These are phyloP conservation scores for Hypoxylon sp. DNA, from an alignment of 2,329 filamentous ascomycete species.

Conservation along the genomic window DNA sequence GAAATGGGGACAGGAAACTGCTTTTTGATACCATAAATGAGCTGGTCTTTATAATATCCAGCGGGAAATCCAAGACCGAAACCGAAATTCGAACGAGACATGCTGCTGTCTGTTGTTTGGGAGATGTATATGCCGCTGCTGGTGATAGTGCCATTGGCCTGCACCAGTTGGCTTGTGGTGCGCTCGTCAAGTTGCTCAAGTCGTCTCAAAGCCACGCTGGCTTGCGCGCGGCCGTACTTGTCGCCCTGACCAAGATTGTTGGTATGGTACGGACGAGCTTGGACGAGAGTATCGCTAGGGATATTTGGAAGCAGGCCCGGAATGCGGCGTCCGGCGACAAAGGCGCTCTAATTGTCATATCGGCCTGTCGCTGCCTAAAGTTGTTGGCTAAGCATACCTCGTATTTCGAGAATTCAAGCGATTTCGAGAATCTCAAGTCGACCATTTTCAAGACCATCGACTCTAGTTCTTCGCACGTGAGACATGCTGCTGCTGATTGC, in stretches of 20 bases:
- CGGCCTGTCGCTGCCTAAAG: conserved; percentile 84
- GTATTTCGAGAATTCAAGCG: conserved; percentile 88
- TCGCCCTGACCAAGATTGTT: conserved; percentile 80
- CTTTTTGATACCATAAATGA: conserved; percentile 97
- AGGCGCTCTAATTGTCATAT: conserved; percentile 82
- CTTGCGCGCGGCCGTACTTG: conserved; percentile 82
- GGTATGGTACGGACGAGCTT: conserved; percentile 81
- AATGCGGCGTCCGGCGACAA: conserved; percentile 84
- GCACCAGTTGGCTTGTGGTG: conserved; percentile 79
- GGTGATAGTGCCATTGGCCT: conserved; percentile 93
- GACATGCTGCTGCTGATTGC: conserved; percentile 88
- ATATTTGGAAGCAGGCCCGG: conserved; percentile 93
- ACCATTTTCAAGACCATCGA: conserved; percentile 91
- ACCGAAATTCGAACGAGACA: conserved; percentile 85
- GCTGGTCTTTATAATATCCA: conserved; percentile 78
- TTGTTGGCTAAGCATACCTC: conserved; percentile 78
- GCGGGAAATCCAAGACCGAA: conserved; percentile 81
- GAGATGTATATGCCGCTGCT: conserved; percentile 90
- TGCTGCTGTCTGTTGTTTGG: conserved; percentile 88
- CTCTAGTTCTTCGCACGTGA: conserved; percentile 78
- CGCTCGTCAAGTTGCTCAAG: conserved; percentile 85
- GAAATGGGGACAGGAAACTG: conserved; percentile 88
- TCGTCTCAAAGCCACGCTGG: conserved; percentile 84
- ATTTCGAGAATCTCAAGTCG: conserved; percentile 90
- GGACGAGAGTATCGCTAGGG: conserved; percentile 87